Evolutionary conservation across 805 yeast genomes (phyloP).

Genomic region (Teunomyces stri): DNA sequence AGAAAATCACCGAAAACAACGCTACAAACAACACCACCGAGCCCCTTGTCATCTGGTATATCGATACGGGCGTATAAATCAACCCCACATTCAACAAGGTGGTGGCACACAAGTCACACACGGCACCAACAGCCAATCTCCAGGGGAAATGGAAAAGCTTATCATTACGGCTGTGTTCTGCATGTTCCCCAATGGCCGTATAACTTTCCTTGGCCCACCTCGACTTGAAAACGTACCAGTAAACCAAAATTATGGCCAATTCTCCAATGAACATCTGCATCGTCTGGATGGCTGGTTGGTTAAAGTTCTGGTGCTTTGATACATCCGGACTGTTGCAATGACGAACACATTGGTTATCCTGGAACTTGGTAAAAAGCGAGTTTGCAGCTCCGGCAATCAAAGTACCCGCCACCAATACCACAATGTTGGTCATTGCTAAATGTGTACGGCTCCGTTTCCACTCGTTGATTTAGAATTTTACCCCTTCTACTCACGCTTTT

Average conservation of each 20-base stretch:
- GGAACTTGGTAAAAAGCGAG: constrained; percentile 71
- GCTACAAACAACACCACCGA: constrained; percentile 76
- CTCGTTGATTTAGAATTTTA: neutral
- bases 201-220: constrained; percentile 10
- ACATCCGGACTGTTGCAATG: constrained; percentile 49
- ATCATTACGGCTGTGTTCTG: constrained; percentile 13
- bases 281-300: constrained; percentile 78
- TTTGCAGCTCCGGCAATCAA: constrained; percentile 68
- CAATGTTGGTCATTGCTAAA: neutral
- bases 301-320: constrained; percentile 48
- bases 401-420: constrained; percentile 44
- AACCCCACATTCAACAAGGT: constrained; percentile 76
- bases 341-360: constrained; percentile 69
- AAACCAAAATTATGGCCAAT: constrained; percentile 46
- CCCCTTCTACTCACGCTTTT: neutral
- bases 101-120: constrained; percentile 71
- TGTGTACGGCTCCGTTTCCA: neutral
- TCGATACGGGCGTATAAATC: constrained; percentile 70
- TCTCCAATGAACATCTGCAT: constrained; percentile 83
- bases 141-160: constrained; percentile 1
- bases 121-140: constrained; percentile 55
- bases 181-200: constrained; percentile 10
- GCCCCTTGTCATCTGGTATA: constrained; percentile 86
- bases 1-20: constrained; percentile 59
- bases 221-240: constrained; percentile 26